phyloP scores from a whole-genome alignment of 1,284 basidiomycete species.

The Tetrapyrgos nigripes region DNA sequence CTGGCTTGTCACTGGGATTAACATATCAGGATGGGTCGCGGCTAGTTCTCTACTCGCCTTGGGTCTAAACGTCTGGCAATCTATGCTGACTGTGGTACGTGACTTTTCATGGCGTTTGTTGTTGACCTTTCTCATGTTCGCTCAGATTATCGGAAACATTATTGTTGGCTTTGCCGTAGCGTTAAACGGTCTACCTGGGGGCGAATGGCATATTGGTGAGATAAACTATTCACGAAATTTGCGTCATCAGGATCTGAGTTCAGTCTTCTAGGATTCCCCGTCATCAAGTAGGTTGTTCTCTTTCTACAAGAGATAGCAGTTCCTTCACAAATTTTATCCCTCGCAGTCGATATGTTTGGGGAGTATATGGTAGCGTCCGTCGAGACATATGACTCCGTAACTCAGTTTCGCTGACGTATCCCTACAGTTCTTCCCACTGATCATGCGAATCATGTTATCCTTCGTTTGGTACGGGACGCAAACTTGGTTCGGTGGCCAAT shows the following conservation, averaged over 20 bases:
- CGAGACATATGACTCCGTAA: background rate
- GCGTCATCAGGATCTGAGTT: no score
- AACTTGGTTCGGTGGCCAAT: conserved; percentile 5
- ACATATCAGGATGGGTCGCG: background rate
- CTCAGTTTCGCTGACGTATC: no score
- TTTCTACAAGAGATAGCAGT: no score
- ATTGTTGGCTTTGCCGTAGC: conserved; percentile 3
- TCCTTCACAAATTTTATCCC: no score
- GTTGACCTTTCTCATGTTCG: background rate
- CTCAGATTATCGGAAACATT: background rate
- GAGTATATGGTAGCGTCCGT: conserved; percentile 3
- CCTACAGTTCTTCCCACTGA: background rate
- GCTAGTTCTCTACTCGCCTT: conserved; percentile 2
- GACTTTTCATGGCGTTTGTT: background rate
- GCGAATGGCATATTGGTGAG: conserved; percentile 9
- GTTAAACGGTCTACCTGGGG: conserved; percentile 1
- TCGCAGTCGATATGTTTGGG: conserved; percentile 1
- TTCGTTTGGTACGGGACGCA: conserved; percentile 4
- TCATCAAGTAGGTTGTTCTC: background rate
- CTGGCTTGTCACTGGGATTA: conserved; percentile 4
- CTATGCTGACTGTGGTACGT: conserved; percentile 2
- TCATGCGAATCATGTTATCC: conserved; percentile 1
- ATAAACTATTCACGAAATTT: no score
- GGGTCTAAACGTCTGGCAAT: conserved; percentile 1
- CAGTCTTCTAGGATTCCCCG: background rate